phyloP scores from a whole-genome alignment of 371 early-diverging fungal genomes.

The Mucor sp. region DNA sequence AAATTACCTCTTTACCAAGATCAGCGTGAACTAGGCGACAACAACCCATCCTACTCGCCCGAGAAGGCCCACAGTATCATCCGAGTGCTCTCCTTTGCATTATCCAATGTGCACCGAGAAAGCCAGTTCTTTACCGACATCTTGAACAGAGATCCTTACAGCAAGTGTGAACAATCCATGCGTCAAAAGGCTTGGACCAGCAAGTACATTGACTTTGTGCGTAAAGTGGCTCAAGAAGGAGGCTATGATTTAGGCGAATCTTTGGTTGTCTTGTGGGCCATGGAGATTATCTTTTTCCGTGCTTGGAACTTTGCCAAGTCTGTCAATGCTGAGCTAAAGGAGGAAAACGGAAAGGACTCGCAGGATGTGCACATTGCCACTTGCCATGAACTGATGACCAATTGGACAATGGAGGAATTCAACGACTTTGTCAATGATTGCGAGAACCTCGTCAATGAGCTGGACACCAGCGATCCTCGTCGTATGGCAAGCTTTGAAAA shows the following conservation, averaged over 20 bases:
- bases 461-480: constrained; percentile 9
- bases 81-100: constrained; percentile 23
- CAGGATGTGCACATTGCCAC: constrained; percentile 14
- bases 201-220: constrained; percentile 27
- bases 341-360: neutral
- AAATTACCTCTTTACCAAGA: constrained; percentile 21
- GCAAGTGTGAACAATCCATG: neutral
- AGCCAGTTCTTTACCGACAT: constrained; percentile 28
- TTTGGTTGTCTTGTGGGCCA: constrained; percentile 28
- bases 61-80: constrained; percentile 16
- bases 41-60: constrained; percentile 9
- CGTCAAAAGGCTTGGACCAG: constrained; percentile 18
- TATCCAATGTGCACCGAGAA: constrained; percentile 31
- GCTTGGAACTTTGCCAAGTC: constrained; percentile 25
- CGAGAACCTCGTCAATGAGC: constrained; percentile 15
- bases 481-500: constrained; percentile 23
- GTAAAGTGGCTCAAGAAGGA: constrained; percentile 24
- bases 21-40: constrained; percentile 22
- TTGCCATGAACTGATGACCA: constrained; percentile 22
- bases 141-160: constrained; percentile 12
- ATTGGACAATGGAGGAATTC: constrained; percentile 29
- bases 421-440: constrained; percentile 25
- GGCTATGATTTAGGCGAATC: constrained; percentile 31
- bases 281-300: constrained; percentile 28
- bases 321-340: neutral